Base-by-base conservation (phyloP, 306 rosid genomes). In the Trifolium dubium region DNA sequence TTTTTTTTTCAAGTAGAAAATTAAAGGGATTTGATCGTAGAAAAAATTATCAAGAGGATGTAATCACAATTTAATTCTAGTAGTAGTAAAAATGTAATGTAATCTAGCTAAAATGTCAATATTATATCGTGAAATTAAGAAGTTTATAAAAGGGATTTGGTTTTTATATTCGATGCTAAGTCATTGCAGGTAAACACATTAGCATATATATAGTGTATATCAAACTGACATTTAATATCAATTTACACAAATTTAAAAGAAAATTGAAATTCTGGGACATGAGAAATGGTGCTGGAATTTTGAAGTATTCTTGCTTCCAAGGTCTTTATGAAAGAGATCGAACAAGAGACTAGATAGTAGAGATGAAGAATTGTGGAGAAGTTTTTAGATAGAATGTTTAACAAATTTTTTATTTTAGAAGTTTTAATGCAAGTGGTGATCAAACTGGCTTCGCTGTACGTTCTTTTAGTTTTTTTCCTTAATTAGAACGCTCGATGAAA, bases 361-460 rank as follows among this genome's bases (percentile, higher is more conserved):
- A 63, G 13, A 51, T 74, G 63, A 49, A 8, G 13, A 14, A 41
- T 41, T 71, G 29, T 71, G 56, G 76, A 40, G 6, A 41, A n/a
- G 11, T 14, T 28, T 56, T 54, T 67, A 54, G 18, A 60, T 30
- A 59, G 56, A 31, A 5, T 31, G 28, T 35, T 5, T 8, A 14
- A 5, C 12, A 2, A 50, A 5, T 4, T 47, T 73, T 12, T 19
- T 12, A 50, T 50, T 50, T 60, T 74, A 35, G 43, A 53, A 50
- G 41, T 74, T 13, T 59, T 64, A 37, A 23, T 64, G 53, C 39
- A 49, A 54, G 44, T 66, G 53, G 53, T 41, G 67, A 17, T 71
- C 35, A 70, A 29, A 69, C 7, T 41, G 46, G 43, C 61, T 66
- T 67, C 55, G 46, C 19, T 50, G 12, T 46, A 67, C 37, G 53